These are phyloP conservation scores for Candida tallmaniae DNA, from an alignment of 805 yeast genomes.

Conservation along the genomic window DNA sequence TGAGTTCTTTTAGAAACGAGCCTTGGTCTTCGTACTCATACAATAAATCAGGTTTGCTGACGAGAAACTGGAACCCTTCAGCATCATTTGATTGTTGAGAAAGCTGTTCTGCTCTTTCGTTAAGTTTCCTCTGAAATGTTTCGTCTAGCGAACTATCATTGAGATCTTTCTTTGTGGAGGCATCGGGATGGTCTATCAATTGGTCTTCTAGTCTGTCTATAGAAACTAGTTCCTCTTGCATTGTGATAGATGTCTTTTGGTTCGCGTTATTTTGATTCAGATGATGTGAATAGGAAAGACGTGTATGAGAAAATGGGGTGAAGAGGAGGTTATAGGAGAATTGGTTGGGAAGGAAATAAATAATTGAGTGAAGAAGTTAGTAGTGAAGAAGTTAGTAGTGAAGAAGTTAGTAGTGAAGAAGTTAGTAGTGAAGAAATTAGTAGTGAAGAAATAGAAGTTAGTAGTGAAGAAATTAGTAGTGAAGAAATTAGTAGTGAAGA, in stretches of 20 bases:
- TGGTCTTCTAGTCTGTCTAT: constrained; percentile 46
- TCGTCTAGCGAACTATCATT: constrained; percentile 31
- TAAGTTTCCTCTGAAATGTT: constrained; percentile 38
- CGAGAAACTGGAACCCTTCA: constrained; percentile 20
- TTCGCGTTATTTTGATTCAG: background rate
- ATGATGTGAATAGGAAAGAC: background rate
- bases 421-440: no score
- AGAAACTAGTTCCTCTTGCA: constrained; percentile 24
- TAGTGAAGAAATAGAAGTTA: no score
- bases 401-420: no score
- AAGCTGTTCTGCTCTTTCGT: constrained; percentile 39
- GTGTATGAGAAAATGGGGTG: no score
- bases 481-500: no score
- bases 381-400: no score
- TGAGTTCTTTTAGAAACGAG: constrained; percentile 23
- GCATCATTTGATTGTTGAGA: constrained; percentile 8
- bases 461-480: no score
- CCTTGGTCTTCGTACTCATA: constrained; percentile 27
- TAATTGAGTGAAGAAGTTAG: no score
- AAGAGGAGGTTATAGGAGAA: no score
- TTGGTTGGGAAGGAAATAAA: no score
- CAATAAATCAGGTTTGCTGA: constrained; percentile 26
- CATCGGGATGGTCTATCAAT: constrained; percentile 41
- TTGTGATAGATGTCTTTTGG: background rate
- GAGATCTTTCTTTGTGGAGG: constrained; percentile 24